phyloP scores from a whole-genome alignment of 2,329 filamentous ascomycete species.

The Alternaria tenuissima region DNA sequence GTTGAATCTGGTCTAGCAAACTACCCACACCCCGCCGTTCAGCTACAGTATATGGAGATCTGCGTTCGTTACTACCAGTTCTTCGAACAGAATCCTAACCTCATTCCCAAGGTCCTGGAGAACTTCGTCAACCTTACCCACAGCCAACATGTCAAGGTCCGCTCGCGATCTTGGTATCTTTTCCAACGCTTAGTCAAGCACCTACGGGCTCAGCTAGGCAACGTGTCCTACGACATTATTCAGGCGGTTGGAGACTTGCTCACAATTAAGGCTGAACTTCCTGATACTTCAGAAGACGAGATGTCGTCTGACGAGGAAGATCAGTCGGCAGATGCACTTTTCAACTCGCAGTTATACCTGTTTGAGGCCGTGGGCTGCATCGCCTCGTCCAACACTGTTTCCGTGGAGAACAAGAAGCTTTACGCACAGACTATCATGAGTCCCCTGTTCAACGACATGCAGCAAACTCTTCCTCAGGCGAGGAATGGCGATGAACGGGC shows the following conservation, averaged over 20 bases:
- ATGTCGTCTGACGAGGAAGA: conserved; percentile 95
- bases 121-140: conserved; percentile 92
- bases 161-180: conserved; percentile 93
- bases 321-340: conserved; percentile 87
- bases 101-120: conserved; percentile 87
- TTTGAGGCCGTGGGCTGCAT: conserved; percentile 96
- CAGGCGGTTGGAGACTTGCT: conserved; percentile 88
- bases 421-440: conserved; percentile 89
- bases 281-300: conserved; percentile 80
- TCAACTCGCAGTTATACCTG: conserved; percentile 89
- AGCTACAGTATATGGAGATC: conserved; percentile 98
- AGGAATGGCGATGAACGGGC: conserved; percentile 83
- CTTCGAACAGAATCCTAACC: conserved; percentile 83
- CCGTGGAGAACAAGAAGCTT: conserved; percentile 83
- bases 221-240: conserved; percentile 90
- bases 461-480: conserved; percentile 77
- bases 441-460: conserved; percentile 89
- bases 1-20: conserved; percentile 89
- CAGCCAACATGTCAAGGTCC: conserved; percentile 84
- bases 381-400: conserved; percentile 79
- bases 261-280: conserved; percentile 87
- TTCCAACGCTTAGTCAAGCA: conserved; percentile 94
- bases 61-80: conserved; percentile 93
- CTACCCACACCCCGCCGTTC: conserved; percentile 88
- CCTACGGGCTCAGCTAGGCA: conserved; percentile 81